phyloP scores from a whole-genome alignment of 306 rosid species.

The Acacia confusa region DNA sequence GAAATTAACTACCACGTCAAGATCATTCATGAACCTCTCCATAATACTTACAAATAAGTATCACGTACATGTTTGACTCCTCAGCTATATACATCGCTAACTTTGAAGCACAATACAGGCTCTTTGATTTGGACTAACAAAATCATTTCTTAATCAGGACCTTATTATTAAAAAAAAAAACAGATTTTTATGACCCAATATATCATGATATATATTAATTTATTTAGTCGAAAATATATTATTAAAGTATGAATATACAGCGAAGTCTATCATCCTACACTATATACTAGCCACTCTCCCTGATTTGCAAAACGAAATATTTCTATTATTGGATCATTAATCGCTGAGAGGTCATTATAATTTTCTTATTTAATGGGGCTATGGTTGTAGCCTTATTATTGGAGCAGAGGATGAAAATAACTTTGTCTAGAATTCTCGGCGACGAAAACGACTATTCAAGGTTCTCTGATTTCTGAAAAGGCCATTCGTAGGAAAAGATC shows the following conservation, averaged over 20 bases:
- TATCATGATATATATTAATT: no score
- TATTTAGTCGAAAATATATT: not conserved
- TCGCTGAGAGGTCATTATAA: not conserved
- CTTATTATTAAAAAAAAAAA: not conserved
- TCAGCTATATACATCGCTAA: not conserved
- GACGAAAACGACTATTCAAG: not conserved
- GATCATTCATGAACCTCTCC: constrained; percentile 4
- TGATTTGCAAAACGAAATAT: constrained; percentile 11
- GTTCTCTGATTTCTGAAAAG: constrained; percentile 1
- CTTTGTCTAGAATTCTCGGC: no score
- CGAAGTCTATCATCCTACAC: not conserved
- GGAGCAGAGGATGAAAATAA: not conserved
- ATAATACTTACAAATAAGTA: not conserved
- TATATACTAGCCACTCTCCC: not conserved
- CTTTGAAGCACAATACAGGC: not conserved
- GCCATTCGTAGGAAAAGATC: constrained; percentile 1
- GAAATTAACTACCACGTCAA: constrained; percentile 25
- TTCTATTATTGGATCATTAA: not conserved
- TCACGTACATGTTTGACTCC: not conserved
- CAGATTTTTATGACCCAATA: no score
- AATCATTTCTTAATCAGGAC: not conserved
- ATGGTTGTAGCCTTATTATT: not conserved
- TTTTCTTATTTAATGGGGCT: not conserved
- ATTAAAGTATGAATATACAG: not conserved
- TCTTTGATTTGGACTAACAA: not conserved